Evolutionary conservation across 768 basidiomycete species (phyloP), one percentile per base, ranked within the genome.

Genomic region (Gymnopilus dilepis): DNA sequence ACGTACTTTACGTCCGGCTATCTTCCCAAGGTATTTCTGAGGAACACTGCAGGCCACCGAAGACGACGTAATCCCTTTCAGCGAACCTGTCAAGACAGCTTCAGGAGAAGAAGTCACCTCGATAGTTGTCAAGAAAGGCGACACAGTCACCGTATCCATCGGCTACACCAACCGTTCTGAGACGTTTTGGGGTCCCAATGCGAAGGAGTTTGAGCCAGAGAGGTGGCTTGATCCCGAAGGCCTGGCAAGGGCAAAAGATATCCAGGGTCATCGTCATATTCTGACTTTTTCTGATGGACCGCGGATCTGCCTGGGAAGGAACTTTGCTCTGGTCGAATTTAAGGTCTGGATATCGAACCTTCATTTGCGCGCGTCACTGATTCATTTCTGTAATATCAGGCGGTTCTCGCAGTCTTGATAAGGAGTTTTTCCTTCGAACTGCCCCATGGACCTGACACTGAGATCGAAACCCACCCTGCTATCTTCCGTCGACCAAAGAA

Each of bases 31-130:
- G 38, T 37, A 11, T 52, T 15, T 38, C 24, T 56, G 63, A n/a
- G 22, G 21, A n/a, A 21, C n/a, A 30, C 11, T 34, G 56, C 19
- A 86, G 79, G 81, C 84, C 0, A 67, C 72, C 0, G 72, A 79
- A 59, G 87, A 90, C 66, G 84, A 87, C 58, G 68, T 86, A 1
- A 78, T 91, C 12, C 88, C 87, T 0, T 76, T 90, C n/a, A 76
- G 75, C 12, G 66, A 69, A 1, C 85, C 86, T 3, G 66, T 88
- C 17, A 70, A 65, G 15, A 82, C 81, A 0, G 64, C 71, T 0
- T 70, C 80, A 0, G 85, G 85, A 0, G 68, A 76, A 40, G 62
- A 67, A 0, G 73, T 82, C 8, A 69, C 75, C 21, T 74, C 72
- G 15, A 70, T 89, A 47, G 47, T 74, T 3, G 72, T 89, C 38